These are phyloP conservation scores for Boehmeria nivea DNA, from an alignment of 306 rosid genomes.

Conservation along the genomic window DNA sequence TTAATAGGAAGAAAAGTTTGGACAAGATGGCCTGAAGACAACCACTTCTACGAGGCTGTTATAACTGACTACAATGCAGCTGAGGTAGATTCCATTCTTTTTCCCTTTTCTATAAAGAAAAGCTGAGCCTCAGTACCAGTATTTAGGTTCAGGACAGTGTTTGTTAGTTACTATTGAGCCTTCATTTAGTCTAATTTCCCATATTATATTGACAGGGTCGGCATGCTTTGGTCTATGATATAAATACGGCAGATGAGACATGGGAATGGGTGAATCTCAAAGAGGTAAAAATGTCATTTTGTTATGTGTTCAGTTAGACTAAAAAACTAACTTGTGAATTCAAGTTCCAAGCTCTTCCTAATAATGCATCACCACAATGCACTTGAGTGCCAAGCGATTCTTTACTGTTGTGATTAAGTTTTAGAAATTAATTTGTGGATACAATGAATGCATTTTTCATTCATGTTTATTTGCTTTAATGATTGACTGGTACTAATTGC, in stretches of 20 bases:
- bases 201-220: constrained; percentile 29
- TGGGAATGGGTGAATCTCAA: constrained; percentile 64
- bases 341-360: background rate
- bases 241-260: constrained; percentile 40
- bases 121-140: background rate
- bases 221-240: constrained; percentile 57
- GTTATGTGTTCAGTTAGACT: too few relatives aligned
- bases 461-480: background rate
- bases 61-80: constrained; percentile 34
- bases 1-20: constrained; percentile 50
- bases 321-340: too few relatives aligned
- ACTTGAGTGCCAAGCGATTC: background rate
- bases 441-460: background rate
- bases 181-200: background rate
- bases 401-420: background rate
- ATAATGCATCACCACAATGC: background rate
- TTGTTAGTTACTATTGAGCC: too few relatives aligned
- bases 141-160: too few relatives aligned
- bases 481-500: background rate
- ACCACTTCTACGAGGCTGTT: constrained; percentile 46
- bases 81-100: constrained; percentile 17
- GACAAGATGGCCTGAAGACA: constrained; percentile 57
- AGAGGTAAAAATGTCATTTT: constrained; percentile 47
- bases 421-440: background rate
- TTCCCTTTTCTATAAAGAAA: background rate